These are phyloP conservation scores for Rhodotorula sp. DNA, from an alignment of 1,284 basidiomycete species.

Conservation along the genomic window DNA sequence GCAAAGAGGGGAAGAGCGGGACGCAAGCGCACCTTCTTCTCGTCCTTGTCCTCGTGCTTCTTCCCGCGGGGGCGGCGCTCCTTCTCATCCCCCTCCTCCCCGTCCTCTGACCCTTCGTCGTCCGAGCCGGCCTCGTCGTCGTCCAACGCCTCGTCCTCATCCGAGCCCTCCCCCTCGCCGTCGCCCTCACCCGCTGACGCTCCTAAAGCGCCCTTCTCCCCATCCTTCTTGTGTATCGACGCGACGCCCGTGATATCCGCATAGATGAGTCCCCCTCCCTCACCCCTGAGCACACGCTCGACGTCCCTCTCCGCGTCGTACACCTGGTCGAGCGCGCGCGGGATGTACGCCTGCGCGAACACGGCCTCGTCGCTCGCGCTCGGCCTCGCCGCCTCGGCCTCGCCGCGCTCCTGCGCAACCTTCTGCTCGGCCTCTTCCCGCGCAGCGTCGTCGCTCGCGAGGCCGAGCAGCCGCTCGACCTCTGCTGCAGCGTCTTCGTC, in stretches of 20 bases:
- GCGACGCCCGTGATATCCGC: slow-evolving; percentile 78
- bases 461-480: slow-evolving; percentile 33
- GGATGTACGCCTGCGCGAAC: slow-evolving; percentile 86
- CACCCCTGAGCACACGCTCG: slow-evolving; percentile 68
- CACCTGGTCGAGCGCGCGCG: slow-evolving; percentile 85
- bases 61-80: slow-evolving; percentile 71
- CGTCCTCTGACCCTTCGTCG: slow-evolving; percentile 40
- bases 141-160: slow-evolving; percentile 47
- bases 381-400: slow-evolving; percentile 12
- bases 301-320: slow-evolving; percentile 90
- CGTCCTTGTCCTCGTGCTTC: slow-evolving; percentile 85
- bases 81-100: slow-evolving; percentile 47
- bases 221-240: slow-evolving; percentile 44
- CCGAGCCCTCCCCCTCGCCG: slow-evolving; percentile 32
- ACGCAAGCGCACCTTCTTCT: slow-evolving; percentile 69
- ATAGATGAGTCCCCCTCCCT: slow-evolving; percentile 76
- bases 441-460: slow-evolving; percentile 17
- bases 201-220: slow-evolving; percentile 39
- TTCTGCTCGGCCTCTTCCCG: slow-evolving; percentile 38
- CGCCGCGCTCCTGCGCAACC: slow-evolving; percentile 44
- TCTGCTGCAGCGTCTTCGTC: slow-evolving; percentile 38
- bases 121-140: slow-evolving; percentile 48
- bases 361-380: slow-evolving; percentile 73
- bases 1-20: background rate
- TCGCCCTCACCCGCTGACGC: slow-evolving; percentile 38